Evolutionary conservation across 2,329 filamentous ascomycete species (phyloP).

Genomic region (Colletotrichum spaethianum): DNA sequence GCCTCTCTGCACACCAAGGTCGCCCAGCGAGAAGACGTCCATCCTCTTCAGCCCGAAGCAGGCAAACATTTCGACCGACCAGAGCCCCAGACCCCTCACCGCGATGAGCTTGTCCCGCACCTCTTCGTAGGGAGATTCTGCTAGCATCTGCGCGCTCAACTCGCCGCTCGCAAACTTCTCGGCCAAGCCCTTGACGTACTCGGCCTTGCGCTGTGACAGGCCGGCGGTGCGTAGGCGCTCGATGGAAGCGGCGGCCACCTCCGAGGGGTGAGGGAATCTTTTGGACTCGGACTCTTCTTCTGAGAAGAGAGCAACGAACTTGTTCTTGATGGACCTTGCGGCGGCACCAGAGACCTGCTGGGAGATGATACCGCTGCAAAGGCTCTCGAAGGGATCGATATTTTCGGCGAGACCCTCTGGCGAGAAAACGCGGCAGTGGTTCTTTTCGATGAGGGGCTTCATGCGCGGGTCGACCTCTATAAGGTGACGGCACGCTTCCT

Average conservation of each 20-base stretch:
- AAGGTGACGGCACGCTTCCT: slow-evolving; percentile 82
- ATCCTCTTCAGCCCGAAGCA: slow-evolving; percentile 94
- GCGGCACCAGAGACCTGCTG: slow-evolving; percentile 97
- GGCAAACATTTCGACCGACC: slow-evolving; percentile 99
- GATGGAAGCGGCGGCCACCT: slow-evolving; percentile 76
- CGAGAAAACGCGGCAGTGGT: slow-evolving; percentile 85
- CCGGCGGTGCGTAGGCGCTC: slow-evolving; percentile 84
- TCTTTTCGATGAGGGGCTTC: slow-evolving; percentile 77
- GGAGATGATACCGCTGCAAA: slow-evolving; percentile 91
- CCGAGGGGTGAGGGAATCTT: slow-evolving; percentile 81
- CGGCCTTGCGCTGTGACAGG: slow-evolving; percentile 93
- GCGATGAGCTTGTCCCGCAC: slow-evolving; percentile 86
- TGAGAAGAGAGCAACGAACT: slow-evolving; percentile 83
- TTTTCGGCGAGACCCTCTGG: slow-evolving; percentile 85
- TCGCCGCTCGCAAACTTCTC: slow-evolving; percentile 84
- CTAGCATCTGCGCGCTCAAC: slow-evolving; percentile 81
- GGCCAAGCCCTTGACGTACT: slow-evolving; percentile 91
- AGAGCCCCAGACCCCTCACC: slow-evolving; percentile 87
- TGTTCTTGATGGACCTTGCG: slow-evolving; percentile 88
- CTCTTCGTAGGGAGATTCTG: slow-evolving; percentile 86
- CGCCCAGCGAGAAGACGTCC: slow-evolving; percentile 93
- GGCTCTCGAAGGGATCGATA: slow-evolving; percentile 88
- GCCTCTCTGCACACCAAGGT: slow-evolving; percentile 93
- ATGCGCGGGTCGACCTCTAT: slow-evolving; percentile 81
- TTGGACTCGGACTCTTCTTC: slow-evolving; percentile 46